Percentiles rank a stretch among this genome's conserved stretches.
Conservation (phyloP, 164 flowering plant species). For the Nelumbo lutea region DNA sequence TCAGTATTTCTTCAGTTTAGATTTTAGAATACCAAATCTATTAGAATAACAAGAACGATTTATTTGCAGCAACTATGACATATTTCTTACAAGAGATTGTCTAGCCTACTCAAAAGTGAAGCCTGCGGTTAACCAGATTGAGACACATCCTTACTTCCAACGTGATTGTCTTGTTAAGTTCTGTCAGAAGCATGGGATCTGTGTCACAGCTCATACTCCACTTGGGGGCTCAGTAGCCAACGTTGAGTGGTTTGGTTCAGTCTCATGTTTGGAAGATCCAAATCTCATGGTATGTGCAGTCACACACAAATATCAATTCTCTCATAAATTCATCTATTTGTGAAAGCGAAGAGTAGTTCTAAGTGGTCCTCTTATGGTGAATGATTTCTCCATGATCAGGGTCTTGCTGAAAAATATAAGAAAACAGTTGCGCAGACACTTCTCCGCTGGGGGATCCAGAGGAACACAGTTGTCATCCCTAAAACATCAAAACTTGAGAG, state of each 20-base stretch:
- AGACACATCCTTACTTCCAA: slow-evolving; percentile 92
- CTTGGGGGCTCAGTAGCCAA: slow-evolving; percentile 84
- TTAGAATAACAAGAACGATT: not conserved
- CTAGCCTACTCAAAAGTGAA: slow-evolving; percentile 86
- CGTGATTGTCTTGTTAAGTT: slow-evolving; percentile 87
- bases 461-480: slow-evolving; percentile 77
- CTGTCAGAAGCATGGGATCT: slow-evolving; percentile 90
- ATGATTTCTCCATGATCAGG: slow-evolving; percentile 30
- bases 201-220: slow-evolving; percentile 90
- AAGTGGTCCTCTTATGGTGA: not conserved
- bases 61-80: slow-evolving; percentile 82
- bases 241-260: slow-evolving; percentile 79
- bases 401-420: slow-evolving; percentile 64
- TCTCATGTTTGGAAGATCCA: slow-evolving; percentile 85
- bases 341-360: not conserved
- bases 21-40: no score
- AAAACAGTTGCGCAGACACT: slow-evolving; percentile 71
- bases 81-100: slow-evolving; percentile 90
- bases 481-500: slow-evolving; percentile 73
- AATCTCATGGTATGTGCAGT: slow-evolving; percentile 47
- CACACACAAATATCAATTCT: not conserved
- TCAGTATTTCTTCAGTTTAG: no score
- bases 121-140: slow-evolving; percentile 96
- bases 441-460: slow-evolving; percentile 90
- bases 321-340: not conserved